Evolutionary conservation across 2,329 filamentous ascomycete genomes (phyloP), one percentile per base, ranked within the genome.

Genomic region (Colletotrichum musicola): DNA sequence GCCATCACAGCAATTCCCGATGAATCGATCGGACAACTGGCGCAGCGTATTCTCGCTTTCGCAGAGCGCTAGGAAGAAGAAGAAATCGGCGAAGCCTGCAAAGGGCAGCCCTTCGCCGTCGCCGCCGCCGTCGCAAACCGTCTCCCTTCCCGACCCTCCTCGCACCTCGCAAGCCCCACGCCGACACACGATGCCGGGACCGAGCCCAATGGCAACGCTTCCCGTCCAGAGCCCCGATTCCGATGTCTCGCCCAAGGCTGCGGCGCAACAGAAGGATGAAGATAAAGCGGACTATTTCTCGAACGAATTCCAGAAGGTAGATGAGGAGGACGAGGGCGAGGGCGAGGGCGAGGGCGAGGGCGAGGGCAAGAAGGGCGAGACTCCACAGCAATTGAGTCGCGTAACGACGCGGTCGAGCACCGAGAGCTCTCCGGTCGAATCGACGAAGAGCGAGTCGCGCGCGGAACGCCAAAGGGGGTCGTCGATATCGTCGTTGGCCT

Each of bases 401-500:
- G 67, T 20, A 18, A 62, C 67, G 57, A 69, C 67, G 47, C 46
- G 61, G 25, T 69, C 66, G 50, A 68, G 67, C 30, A 51, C 56
- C 35, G 54, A 47, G 50, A 68, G 60, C 53, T 64, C 56, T 47
- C 65, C 56, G 4, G 56, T 59, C 30, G 66, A 69, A 50, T 59
- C 53, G 35, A 35, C 68, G 6, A 55, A 44, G 25, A 53, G 65
- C 38, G 53, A 66, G 14, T 50, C 54, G n/a, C 35, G 38, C 38
- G 59, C 40, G 20, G 54, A 38, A 51, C 55, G 59, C 14, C 55
- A 63, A 44, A 65, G 60, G 50, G 85, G 85, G 71, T 80, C 80
- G 13, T 88, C 85, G 1, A 75, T 81, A 38, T 82, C 83, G 35
- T 86, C 83, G 14, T 80, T 88, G 60, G 80, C 80, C 9, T 87